Percentiles rank a stretch among this genome's conserved stretches.
Conservation (phyloP, 2,329 filamentous ascomycete genomes). For the Claviceps digitariae region DNA sequence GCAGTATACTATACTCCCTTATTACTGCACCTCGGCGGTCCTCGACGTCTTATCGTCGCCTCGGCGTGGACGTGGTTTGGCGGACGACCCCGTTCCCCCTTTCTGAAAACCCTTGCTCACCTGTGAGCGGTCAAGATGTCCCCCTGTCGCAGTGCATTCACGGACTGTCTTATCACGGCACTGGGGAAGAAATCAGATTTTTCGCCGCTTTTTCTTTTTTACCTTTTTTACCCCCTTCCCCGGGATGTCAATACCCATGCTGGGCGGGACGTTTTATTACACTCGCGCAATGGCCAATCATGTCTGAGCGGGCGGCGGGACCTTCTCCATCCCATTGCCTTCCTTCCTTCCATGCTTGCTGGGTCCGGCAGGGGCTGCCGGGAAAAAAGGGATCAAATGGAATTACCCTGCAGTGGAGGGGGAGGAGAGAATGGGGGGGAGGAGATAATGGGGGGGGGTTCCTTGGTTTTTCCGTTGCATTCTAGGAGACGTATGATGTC, state of each 20-base stretch:
- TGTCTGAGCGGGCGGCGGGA: not conserved
- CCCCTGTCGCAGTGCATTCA: not conserved
- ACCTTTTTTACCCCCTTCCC: not conserved
- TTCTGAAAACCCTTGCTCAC: no score
- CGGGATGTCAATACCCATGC: not conserved
- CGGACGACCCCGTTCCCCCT: no score
- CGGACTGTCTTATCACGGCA: not conserved
- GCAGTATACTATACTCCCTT: no score
- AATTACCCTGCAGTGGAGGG: not conserved
- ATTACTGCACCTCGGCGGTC: no score
- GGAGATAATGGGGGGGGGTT: no score
- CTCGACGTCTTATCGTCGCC: no score
- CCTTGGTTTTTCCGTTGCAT: no score
- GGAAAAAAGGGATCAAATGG: not conserved
- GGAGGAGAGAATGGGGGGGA: no score
- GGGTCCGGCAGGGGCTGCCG: not conserved
- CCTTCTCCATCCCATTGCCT: no score
- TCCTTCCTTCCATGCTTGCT: no score
- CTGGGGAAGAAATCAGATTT: no score
- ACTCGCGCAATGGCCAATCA: not conserved
- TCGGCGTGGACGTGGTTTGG: no score
- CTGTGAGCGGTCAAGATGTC: not conserved
- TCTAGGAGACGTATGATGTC: not conserved
- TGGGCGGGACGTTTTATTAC: not conserved
- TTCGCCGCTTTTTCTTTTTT: not conserved